Evolutionary conservation across 2,329 filamentous ascomycete genomes (phyloP).

Genomic region (Pleoardoris graminearum): DNA sequence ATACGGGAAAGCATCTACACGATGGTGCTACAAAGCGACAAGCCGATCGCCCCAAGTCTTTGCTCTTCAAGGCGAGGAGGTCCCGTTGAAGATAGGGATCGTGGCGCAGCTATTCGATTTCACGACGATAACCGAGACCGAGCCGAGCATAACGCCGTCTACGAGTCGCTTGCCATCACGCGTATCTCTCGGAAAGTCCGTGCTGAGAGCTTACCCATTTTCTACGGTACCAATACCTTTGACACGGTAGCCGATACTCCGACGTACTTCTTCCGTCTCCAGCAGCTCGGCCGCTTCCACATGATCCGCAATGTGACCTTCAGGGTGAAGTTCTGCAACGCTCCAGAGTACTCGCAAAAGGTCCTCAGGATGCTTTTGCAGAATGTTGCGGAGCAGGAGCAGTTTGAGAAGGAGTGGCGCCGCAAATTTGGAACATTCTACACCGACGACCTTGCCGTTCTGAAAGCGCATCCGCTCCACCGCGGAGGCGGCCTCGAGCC

Average conservation of each 20-base stretch:
- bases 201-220: constrained; percentile 20
- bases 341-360: not conserved
- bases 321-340: constrained; percentile 7
- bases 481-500: constrained; percentile 12
- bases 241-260: constrained; percentile 15
- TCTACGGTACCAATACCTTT: constrained; percentile 29
- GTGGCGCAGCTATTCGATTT: constrained; percentile 20
- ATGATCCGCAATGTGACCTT: constrained; percentile 25
- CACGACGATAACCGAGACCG: constrained; percentile 21
- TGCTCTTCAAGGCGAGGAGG: constrained; percentile 12
- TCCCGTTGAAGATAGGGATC: no score
- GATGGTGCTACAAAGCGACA: constrained; percentile 10
- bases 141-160: constrained; percentile 10
- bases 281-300: constrained; percentile 22
- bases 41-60: constrained; percentile 19
- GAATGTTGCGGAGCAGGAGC: constrained; percentile 15
- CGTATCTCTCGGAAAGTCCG: constrained; percentile 20
- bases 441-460: not conserved
- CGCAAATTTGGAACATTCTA: not conserved
- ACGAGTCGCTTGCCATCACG: constrained; percentile 14
- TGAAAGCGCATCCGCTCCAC: constrained; percentile 15
- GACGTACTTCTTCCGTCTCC: constrained; percentile 24
- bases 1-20: constrained; percentile 22
- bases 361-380: constrained; percentile 15
- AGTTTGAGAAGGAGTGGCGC: constrained; percentile 8